Percentiles rank a stretch among this genome's conserved stretches.
Evolutionary conservation across 371 early-diverging fungal species (phyloP).

Genomic region (Haplosporangium sp.): DNA sequence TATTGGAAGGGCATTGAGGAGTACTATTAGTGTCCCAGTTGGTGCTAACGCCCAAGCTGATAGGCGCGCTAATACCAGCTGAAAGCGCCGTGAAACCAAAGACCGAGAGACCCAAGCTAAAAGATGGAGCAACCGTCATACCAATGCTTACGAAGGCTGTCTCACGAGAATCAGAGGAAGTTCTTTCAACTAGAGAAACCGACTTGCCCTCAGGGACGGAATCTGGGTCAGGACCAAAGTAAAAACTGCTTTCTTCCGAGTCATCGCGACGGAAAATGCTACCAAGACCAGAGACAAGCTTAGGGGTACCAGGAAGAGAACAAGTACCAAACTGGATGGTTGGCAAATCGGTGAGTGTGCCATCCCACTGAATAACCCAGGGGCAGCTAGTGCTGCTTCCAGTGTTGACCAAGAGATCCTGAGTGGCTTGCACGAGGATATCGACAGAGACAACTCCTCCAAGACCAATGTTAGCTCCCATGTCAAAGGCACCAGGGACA

Average conservation of each 20-base stretch:
- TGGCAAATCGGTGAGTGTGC: conserved; percentile 17
- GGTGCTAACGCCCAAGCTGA: conserved; percentile 23
- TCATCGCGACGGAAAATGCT: not conserved
- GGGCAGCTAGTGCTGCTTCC: conserved; percentile 27
- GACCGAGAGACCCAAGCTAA: conserved; percentile 24
- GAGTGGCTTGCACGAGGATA: conserved; percentile 32
- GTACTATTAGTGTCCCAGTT: conserved; percentile 34
- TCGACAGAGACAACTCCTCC: conserved; percentile 14
- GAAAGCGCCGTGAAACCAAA: conserved; percentile 18
- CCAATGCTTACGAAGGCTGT: conserved; percentile 25
- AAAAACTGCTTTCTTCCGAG: conserved; percentile 1
- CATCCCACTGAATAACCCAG: conserved; percentile 40
- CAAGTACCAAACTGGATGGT: conserved; percentile 39
- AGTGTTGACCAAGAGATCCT: conserved; percentile 44
- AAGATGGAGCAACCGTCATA: conserved; percentile 19
- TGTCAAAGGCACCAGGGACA: conserved; percentile 41
- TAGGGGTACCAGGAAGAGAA: conserved; percentile 28
- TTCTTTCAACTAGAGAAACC: not conserved
- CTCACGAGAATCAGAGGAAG: conserved; percentile 15
- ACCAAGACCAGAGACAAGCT: not conserved
- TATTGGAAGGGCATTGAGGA: conserved; percentile 23
- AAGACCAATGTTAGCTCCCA: conserved; percentile 25
- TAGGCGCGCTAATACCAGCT: conserved; percentile 28
- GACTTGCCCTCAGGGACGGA: not conserved
- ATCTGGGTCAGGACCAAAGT: conserved; percentile 17